Percentiles rank a stretch among this genome's conserved stretches.
Evolutionary conservation across 2,329 filamentous ascomycete genomes (phyloP).

Genomic region (Biscogniauxia marginata): DNA sequence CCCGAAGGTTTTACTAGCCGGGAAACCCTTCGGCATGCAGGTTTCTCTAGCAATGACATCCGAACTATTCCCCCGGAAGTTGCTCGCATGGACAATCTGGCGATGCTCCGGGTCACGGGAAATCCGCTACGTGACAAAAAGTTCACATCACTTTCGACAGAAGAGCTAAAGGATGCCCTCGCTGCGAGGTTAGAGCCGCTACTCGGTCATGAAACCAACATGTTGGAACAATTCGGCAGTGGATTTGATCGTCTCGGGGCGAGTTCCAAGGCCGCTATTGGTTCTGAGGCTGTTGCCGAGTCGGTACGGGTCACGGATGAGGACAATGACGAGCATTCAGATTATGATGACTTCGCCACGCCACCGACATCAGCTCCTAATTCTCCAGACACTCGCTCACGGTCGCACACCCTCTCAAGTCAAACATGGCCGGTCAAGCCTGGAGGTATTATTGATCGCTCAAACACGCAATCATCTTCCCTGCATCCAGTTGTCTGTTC

Average conservation of each 20-base stretch:
- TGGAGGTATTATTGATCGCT: conserved; percentile 68
- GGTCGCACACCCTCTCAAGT: conserved; percentile 47
- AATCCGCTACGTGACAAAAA: conserved; percentile 90
- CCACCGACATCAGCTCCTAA: conserved; percentile 54
- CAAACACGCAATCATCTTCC: conserved; percentile 61
- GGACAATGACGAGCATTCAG: conserved; percentile 47
- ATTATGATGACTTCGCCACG: conserved; percentile 56
- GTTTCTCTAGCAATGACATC: conserved; percentile 85
- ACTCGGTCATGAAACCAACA: conserved; percentile 26
- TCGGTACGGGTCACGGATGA: conserved; percentile 26
- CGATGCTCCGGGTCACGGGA: conserved; percentile 75
- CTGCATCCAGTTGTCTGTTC: conserved; percentile 58
- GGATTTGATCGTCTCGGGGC: conserved; percentile 29
- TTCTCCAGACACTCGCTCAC: conserved; percentile 45
- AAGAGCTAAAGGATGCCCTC: conserved; percentile 76
- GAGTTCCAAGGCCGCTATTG: conserved; percentile 14
- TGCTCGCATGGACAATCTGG: conserved; percentile 74
- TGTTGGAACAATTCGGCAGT: conserved; percentile 25
- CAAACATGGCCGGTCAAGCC: conserved; percentile 55
- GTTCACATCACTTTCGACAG: conserved; percentile 74
- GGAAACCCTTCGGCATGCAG: conserved; percentile 68
- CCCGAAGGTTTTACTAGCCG: conserved; percentile 73
- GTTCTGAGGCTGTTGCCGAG: conserved; percentile 29
- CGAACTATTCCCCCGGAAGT: conserved; percentile 72
- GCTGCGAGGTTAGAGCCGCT: conserved; percentile 63